Base-by-base conservation (phyloP, 352 stramenopile genomes). In the Phytopythium litorale region DNA sequence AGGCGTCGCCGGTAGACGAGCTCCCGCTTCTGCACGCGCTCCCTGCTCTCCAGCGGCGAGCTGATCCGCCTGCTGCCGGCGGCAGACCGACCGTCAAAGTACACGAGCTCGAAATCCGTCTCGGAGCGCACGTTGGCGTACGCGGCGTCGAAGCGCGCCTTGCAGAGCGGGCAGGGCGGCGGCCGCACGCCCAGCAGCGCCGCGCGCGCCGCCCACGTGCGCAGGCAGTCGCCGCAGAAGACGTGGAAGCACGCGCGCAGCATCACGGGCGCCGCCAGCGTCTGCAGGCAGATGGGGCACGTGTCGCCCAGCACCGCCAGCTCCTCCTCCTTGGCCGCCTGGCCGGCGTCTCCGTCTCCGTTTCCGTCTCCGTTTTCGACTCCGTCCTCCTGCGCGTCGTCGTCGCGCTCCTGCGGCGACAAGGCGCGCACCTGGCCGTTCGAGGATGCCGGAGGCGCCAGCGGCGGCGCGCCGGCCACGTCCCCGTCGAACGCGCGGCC, bases 231-330 rank as follows among this genome's bases (percentile, higher is more conserved):
- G 63, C 76, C 76, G 63, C 84, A 92, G 68, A 87, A 92, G 9
- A 89, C 81, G 63, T 92, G 84, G 49, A 81, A 84, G 64, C 84
- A 92, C 18, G 48, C 40, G 7, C 67, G 72, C 8, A 90, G 58
- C 76, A 92, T 89, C 55, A 82, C 79, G 0, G 84, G 53, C 57
- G 83, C 74, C n/a, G 63, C 65, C 0, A 91, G 68, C 0, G 58
- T 70, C 59, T 91, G 76, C 16, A 92, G 69, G 33, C 84, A 92
- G 53, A 92, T 92, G 2, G 84, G 61, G 43, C 84, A 92, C 18
- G 73, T 70, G 59, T 91, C 83, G n/a, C 79, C 79, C 0, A 90
- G 65, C 48, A 91, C 73, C 4, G 79, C 81, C n/a, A 84, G 63
- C 58, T 84, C 76, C 13, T 71, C 68, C 6, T 28, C 7, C 48